phyloP scores from a whole-genome alignment of 2,329 filamentous ascomycete genomes.

The Alternaria sp. region DNA sequence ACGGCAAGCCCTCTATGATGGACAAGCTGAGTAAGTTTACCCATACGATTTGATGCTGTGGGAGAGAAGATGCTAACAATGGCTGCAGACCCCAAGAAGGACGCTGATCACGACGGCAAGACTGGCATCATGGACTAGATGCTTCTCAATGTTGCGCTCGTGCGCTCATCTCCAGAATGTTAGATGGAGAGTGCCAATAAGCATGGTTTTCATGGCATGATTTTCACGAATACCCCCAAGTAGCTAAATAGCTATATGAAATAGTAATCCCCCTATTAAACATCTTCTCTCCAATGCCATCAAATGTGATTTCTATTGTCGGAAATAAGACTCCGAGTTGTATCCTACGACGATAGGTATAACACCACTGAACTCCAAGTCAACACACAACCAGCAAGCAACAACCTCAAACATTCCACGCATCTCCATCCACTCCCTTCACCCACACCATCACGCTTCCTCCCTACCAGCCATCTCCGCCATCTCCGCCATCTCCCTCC shows the following conservation, averaged over 20 bases:
- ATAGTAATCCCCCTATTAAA: conserved; percentile 10
- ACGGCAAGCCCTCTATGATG: conserved; percentile 57
- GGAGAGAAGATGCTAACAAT: background rate
- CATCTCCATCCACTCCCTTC: too few species aligned
- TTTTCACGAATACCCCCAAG: conserved; percentile 16
- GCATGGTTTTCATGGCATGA: conserved; percentile 10
- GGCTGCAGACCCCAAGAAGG: conserved; percentile 57
- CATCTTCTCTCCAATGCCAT: background rate
- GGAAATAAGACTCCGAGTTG: too few species aligned
- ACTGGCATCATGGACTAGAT: conserved; percentile 61
- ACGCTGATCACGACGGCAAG: conserved; percentile 64
- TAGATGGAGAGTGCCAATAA: background rate
- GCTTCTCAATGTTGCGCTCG: background rate
- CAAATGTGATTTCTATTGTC: background rate
- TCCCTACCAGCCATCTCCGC: conserved; percentile 34
- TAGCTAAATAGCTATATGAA: conserved; percentile 17
- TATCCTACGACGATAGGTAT: too few species aligned
- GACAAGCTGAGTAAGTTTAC: conserved; percentile 55
- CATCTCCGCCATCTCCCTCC: conserved; percentile 45
- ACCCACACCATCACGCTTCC: too few species aligned
- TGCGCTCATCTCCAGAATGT: background rate
- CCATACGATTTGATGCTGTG: background rate
- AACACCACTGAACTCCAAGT: too few species aligned
- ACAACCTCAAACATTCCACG: too few species aligned
- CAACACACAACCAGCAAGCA: too few species aligned